A percentile compares a stretch with the other conserved stretches of the same genome.
Conservation (phyloP, 306 rosid genomes). For the Comarum palustre region DNA sequence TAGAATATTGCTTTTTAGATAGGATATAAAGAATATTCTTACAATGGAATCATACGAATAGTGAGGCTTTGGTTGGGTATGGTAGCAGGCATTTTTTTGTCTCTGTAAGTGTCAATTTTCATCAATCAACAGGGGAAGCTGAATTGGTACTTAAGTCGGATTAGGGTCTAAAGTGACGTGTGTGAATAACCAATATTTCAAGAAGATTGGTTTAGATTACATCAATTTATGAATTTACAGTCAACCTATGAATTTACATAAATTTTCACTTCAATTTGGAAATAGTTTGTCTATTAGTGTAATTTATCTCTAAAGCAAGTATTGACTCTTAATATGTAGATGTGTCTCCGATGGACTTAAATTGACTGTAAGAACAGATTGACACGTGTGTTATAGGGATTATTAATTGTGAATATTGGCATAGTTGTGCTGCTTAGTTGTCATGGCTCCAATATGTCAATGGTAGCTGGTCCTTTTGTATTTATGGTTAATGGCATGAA, state of each 20-base stretch:
- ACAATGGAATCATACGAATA: background rate
- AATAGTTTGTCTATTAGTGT: background rate
- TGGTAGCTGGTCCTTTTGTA: background rate
- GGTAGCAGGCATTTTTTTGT: background rate
- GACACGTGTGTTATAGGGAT: background rate
- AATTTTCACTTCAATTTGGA: background rate
- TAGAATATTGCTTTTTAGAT: background rate
- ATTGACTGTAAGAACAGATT: background rate
- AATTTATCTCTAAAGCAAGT: background rate
- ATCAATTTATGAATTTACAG: no score
- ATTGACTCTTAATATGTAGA: background rate
- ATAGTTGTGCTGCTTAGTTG: background rate
- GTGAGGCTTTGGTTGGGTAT: background rate
- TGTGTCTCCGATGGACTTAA: background rate
- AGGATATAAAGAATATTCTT: background rate
- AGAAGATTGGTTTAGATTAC: background rate
- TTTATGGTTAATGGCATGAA: background rate
- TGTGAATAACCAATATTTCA: no score
- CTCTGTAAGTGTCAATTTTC: background rate
- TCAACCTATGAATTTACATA: background rate
- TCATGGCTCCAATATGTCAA: background rate
- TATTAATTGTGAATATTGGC: background rate
- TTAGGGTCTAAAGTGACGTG: no score
- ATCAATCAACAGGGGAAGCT: background rate
- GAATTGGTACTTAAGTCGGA: background rate